Evolutionary conservation across 495 filamentous ascomycete species (phyloP).

Genomic region (Talaromyces liani): DNA sequence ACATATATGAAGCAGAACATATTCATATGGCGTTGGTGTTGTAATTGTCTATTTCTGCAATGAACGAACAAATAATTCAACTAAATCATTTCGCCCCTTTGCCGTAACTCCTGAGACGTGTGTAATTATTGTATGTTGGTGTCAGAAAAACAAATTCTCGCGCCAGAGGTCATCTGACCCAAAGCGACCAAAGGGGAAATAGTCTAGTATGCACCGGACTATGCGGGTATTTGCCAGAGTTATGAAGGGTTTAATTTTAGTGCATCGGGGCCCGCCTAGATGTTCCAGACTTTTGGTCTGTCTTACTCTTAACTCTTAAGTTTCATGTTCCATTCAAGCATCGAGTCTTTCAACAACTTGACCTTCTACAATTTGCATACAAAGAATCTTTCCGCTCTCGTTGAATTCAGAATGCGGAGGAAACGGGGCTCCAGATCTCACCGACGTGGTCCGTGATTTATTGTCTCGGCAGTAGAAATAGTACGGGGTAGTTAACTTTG

Average conservation of each 20-base stretch:
- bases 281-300: neutral
- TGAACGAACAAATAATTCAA: neutral
- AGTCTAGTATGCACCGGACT: neutral
- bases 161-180: neutral
- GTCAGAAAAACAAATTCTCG: neutral
- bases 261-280: neutral
- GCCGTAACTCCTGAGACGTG: neutral
- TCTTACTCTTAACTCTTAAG: no score
- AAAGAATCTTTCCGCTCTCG: neutral
- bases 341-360: no score
- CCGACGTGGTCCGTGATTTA: neutral
- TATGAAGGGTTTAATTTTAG: neutral
- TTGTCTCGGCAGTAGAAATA: neutral
- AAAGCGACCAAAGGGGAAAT: neutral
- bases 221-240: neutral
- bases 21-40: neutral
- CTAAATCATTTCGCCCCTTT: neutral
- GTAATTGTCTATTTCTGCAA: neutral
- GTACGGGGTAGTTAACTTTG: neutral
- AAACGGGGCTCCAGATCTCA: neutral
- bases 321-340: neutral
- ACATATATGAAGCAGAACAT: neutral
- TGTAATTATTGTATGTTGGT: neutral
- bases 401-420: neutral
- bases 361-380: no score